These are phyloP conservation scores for Euphorbia lathyris DNA, from an alignment of 345 rosid species.

Conservation along the genomic window DNA sequence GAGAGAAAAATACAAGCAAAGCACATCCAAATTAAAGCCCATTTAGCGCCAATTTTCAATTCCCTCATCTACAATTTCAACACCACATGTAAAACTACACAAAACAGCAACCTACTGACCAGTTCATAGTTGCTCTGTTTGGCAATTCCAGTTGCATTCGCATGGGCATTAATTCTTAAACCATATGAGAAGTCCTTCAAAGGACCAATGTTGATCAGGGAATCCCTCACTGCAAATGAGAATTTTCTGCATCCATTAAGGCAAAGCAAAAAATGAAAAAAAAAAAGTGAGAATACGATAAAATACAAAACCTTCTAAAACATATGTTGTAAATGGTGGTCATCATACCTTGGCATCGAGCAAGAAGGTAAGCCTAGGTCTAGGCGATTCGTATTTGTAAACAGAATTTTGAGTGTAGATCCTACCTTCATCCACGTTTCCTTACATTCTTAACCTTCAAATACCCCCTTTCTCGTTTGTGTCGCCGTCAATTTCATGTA, in stretches of 20 bases:
- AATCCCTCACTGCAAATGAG: slow-evolving; percentile 93
- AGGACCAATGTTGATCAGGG: slow-evolving; percentile 88
- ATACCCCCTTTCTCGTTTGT: too few relatives aligned
- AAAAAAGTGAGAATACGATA: not conserved
- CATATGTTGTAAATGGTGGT: too few relatives aligned
- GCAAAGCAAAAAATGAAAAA: slow-evolving; percentile 19
- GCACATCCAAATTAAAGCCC: slow-evolving; percentile 6
- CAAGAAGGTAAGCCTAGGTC: too few relatives aligned
- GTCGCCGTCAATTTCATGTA: too few relatives aligned
- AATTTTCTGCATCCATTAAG: slow-evolving; percentile 65
- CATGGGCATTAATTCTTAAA: slow-evolving; percentile 80
- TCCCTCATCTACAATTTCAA: not conserved
- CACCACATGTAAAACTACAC: slow-evolving; percentile 5
- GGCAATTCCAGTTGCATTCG: slow-evolving; percentile 86
- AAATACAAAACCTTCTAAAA: not conserved
- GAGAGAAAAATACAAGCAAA: not conserved
- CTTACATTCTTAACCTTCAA: too few relatives aligned
- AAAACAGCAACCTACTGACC: slow-evolving; percentile 47
- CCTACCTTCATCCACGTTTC: too few relatives aligned
- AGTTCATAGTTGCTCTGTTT: slow-evolving; percentile 97
- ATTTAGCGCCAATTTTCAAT: not conserved
- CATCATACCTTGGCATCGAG: too few relatives aligned
- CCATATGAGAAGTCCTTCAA: slow-evolving; percentile 94
- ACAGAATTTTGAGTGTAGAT: too few relatives aligned
- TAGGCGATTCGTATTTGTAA: too few relatives aligned